Conservation (phyloP, 83 land plant species). For the Larix sibirica region DNA sequence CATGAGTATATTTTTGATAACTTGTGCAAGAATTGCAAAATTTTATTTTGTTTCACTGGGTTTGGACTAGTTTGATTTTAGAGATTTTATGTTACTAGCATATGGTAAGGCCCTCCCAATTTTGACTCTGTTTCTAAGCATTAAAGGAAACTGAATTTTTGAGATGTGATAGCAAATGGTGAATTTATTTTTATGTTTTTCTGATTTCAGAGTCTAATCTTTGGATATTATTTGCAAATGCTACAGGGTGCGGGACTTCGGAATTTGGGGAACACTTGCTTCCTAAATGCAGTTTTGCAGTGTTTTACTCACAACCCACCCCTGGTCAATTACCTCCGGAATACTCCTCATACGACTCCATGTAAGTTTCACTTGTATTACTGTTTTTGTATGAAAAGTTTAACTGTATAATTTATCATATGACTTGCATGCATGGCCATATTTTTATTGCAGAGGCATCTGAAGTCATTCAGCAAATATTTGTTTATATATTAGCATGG, state of each 20-base stretch:
- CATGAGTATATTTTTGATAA: too few relatives aligned
- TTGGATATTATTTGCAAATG: neutral
- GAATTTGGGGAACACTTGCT: slow-evolving; percentile 63
- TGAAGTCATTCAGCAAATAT: too few relatives aligned
- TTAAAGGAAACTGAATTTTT: too few relatives aligned
- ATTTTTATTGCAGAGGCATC: neutral
- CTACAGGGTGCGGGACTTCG: slow-evolving; percentile 49
- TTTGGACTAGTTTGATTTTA: neutral
- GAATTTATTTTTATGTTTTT: too few relatives aligned
- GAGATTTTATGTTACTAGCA: neutral
- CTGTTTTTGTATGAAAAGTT: too few relatives aligned
- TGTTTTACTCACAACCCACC: slow-evolving; percentile 49
- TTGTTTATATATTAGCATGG: too few relatives aligned
- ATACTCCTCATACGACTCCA: slow-evolving; percentile 12
- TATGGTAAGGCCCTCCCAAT: too few relatives aligned
- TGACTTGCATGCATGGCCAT: neutral
- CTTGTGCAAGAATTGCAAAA: too few relatives aligned
- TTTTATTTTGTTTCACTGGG: neutral
- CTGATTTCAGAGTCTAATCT: neutral
- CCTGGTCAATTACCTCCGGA: slow-evolving; percentile 29
- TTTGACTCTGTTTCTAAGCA: too few relatives aligned
- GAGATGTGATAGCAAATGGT: too few relatives aligned
- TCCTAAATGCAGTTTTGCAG: slow-evolving; percentile 34
- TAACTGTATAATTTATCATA: neutral
- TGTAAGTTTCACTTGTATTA: slow-evolving; percentile 18